phyloP scores from a whole-genome alignment of 768 basidiomycete genomes.

The Mycena rosella region DNA sequence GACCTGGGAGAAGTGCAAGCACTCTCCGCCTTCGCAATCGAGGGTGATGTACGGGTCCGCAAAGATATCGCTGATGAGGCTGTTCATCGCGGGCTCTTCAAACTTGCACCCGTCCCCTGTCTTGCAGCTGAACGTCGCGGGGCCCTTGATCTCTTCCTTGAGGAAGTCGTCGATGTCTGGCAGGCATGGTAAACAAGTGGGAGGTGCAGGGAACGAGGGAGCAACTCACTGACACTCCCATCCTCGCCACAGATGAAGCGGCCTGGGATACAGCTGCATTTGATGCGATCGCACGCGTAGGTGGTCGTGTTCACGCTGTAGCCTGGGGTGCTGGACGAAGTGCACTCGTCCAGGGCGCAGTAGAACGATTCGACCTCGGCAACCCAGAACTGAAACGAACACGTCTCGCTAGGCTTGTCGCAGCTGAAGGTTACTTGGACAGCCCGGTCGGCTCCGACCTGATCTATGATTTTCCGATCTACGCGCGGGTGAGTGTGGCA shows the following conservation, averaged over 20 bases:
- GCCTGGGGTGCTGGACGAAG: conserved; percentile 57
- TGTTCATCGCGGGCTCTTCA: conserved; percentile 97
- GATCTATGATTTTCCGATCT: conserved; percentile 96
- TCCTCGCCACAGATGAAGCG: conserved; percentile 96
- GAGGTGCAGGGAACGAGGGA: background rate
- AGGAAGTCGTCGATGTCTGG: conserved; percentile 96
- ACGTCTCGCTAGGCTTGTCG: conserved; percentile 69
- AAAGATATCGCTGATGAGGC: conserved; percentile 93
- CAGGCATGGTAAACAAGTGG: background rate
- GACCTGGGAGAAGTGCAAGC: conserved; percentile 92
- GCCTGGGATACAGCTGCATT: conserved; percentile 94
- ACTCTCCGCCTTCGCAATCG: conserved; percentile 91
- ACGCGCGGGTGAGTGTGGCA: conserved; percentile 6
- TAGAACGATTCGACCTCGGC: conserved; percentile 96
- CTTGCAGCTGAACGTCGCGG: conserved; percentile 87
- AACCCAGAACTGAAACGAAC: conserved; percentile 99
- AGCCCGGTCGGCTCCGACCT: conserved; percentile 86
- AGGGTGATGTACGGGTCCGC: conserved; percentile 93
- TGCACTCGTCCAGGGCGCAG: conserved; percentile 85
- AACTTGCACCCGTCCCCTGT: conserved; percentile 84
- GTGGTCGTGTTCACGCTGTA: conserved; percentile 79
- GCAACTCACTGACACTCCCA: conserved; percentile 85
- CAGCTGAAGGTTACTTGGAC: conserved; percentile 99
- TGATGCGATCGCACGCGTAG: conserved; percentile 86
- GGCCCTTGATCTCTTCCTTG: conserved; percentile 89